Evolutionary conservation across 2,329 filamentous ascomycete species (phyloP), one percentile per base, ranked within the genome.

Genomic region (Fusarium cyanostomum): DNA sequence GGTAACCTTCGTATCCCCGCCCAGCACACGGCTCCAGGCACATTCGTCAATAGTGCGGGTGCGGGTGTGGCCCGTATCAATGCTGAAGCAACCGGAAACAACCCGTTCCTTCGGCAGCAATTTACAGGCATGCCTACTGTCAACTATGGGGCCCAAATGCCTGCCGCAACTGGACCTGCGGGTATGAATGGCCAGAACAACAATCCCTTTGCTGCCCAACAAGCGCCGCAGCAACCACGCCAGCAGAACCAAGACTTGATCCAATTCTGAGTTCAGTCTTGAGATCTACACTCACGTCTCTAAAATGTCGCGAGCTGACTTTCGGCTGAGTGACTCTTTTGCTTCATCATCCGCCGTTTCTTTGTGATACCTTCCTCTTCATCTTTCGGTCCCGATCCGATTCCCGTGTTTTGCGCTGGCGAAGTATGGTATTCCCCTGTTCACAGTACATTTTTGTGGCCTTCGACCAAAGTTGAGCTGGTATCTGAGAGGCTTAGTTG

Each of bases 31-130:
- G 93, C 95, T 1, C 95, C 95, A 0, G 95, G 94, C 24, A 96
- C 92, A 0, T 99, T 98, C 75, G 90, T 99, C 79, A 99, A 99
- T 79, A 96, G 92, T 59, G 93, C 95, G 7, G 95, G 95, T 45
- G 83, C 90, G 33, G 92, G 92, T n/a, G 79, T 92, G 55, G 87
- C 87, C 68, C 85, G 86, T 56, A 78, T 97, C 38, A 91, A 81
- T 59, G 74, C 82, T 51, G 82, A 93, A 16, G 92, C 92, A 1
- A 92, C 89, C 2, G 90, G 90, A 28, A 95, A 86, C 80, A 98
- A 98, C 73, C 95, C 95, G 1, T 99, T 98, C 80, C 80, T 96
- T 69, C 86, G 89, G 59, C 87, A 88, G 60, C 92, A 96, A 74
- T 95, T 90, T 71, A 96, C 92, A 0, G 92, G 92, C 34, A 86